Evolutionary conservation across 2,329 filamentous ascomycete genomes (phyloP), one percentile per base, ranked within the genome.

Genomic region (Fusarium zealandicum): DNA sequence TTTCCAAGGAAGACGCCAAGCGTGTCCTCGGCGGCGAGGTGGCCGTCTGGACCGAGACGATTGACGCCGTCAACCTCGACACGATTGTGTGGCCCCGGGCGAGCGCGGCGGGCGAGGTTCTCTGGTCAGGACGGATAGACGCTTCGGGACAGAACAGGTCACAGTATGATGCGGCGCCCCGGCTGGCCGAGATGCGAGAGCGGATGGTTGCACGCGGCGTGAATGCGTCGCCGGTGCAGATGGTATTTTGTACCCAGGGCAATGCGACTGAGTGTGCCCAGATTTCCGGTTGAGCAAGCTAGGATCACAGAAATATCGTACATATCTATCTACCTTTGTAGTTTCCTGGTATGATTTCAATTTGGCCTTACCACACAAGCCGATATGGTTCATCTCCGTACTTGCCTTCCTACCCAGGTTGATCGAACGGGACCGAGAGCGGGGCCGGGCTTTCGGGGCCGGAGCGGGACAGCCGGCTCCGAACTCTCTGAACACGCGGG

Each of bases 11-110:
- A 20, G 73, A 85, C 36, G 83, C 85, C 20, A 80, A 87, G 68
- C 81, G 90, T 11, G 87, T 96, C 3, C 72, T 95, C 8, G 92
- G 92, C 37, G 92, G 91, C 20, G 92, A 96, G 76, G 85, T 88
- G 13, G 89, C 90, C 50, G 83, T 92, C 52, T 96, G 91, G 91
- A 83, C 82, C 59, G 92, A 96, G 76, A 88, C 88, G n/a, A 80
- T 83, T 57, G 92, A 96, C 72, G 75, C 84, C 3, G 76, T 85
- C n/a, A 92, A 88, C 70, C 71, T 96, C 12, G 90, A 96, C 75
- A 77, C 77, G 30, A 85, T 90, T 72, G 75, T 93, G 8, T 96
- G 91, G 92, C 91, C 92, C 7, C 81, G 92, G 6, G 85, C 84
- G 2, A 83, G 82, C 44, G 90, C 90, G 0, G 89, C 87, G 1